Conservation (phyloP, 2,329 filamentous ascomycete genomes). For the Sordariomycetes sp. region DNA sequence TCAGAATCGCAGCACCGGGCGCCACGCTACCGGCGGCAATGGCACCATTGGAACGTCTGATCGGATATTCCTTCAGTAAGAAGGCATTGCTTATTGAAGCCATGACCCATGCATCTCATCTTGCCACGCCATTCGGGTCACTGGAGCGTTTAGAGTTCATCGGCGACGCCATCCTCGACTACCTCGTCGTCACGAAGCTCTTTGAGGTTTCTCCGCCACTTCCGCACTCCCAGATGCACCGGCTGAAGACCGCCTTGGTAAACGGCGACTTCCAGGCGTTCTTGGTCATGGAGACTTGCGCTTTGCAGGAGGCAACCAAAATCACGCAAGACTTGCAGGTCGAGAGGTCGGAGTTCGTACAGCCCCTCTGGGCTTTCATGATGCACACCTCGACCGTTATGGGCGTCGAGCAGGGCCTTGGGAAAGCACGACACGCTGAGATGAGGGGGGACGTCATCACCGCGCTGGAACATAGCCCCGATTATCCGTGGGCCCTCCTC, state of each 20-base stretch:
- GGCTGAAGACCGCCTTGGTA: constrained; percentile 63
- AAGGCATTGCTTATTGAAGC: constrained; percentile 64
- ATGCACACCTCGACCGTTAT: constrained; percentile 43
- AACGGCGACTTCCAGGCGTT: constrained; percentile 77
- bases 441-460: constrained; percentile 37
- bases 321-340: constrained; percentile 11
- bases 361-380: constrained; percentile 61
- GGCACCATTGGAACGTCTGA: constrained; percentile 46
- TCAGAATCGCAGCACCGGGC: constrained; percentile 22
- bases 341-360: constrained; percentile 8
- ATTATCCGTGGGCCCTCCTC: constrained; percentile 71
- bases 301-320: constrained; percentile 11
- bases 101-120: constrained; percentile 62
- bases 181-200: constrained; percentile 56
- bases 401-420: constrained; percentile 29
- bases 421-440: constrained; percentile 30
- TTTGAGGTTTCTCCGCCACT: constrained; percentile 34
- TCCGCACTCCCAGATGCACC: constrained; percentile 55
- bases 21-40: constrained; percentile 28
- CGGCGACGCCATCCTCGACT: constrained; percentile 77
- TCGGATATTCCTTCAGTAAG: constrained; percentile 64
- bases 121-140: constrained; percentile 27
- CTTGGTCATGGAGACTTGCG: constrained; percentile 48
- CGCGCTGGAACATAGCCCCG: constrained; percentile 34
- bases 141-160: constrained; percentile 78